Evolutionary conservation across 805 yeast species (phyloP), one percentile per base, ranked within the genome.

Genomic region (Saccharomycopsis fibuligera): DNA sequence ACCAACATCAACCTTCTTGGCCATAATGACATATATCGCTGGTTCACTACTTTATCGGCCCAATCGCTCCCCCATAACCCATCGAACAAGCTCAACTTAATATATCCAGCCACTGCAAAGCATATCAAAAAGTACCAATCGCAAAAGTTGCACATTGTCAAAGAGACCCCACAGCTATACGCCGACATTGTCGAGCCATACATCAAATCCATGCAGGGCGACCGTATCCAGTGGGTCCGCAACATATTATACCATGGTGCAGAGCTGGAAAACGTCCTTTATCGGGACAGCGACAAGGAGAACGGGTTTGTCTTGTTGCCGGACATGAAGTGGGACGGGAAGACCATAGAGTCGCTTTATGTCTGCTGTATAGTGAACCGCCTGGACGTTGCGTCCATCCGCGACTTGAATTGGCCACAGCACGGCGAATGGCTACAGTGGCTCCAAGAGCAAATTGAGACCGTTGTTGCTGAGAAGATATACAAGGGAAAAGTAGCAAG

Each of bases 291-390:
- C 36, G 75, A 78, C 27, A 76, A 76, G 19, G 55, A 58, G 0
- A 62, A 61, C 38, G 89, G 90, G 17, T 87, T 86, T 59, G 78
- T 89, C 4, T 65, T 93, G 41, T 69, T 90, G 37, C 98, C 98
- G 0, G 97, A 91, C 64, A 86, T 91, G 95, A 90, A 90, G 62
- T 93, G 99, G 99, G 96, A 91, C 62, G 81, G 85, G 3, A 67
- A 72, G 44, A 78, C 79, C 25, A 56, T 83, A 60, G 86, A 79
- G 23, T 65, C 91, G 3, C 66, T 93, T 48, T 89, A 93, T 61
- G 66, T 91, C 56, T 81, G 86, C 45, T 84, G 86, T 6, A 81
- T 91, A 51, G 90, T 83, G 3, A 76, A 75, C 53, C 69, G 91
- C 47, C 70, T 67, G 1, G 89, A 85, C 55, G 75, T 91, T 12